These are phyloP conservation scores for Hanseniaspora mollemarum DNA, from an alignment of 805 yeast species.

Conservation along the genomic window DNA sequence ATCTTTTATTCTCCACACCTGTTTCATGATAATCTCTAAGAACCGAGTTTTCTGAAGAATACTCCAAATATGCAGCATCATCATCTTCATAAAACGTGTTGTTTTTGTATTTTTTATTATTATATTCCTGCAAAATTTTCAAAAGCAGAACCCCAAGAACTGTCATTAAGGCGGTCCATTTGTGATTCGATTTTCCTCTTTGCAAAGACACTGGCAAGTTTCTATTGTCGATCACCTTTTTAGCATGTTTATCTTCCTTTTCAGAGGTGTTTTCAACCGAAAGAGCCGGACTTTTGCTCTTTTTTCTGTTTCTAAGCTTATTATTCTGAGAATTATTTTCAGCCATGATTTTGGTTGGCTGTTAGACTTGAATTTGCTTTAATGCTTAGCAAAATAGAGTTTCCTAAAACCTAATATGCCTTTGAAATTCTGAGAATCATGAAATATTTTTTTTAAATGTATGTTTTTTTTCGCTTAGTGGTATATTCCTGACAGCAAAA, in stretches of 20 bases:
- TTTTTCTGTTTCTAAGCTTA: background rate
- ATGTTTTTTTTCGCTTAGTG: too few species aligned
- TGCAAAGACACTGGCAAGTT: slow-evolving; percentile 9
- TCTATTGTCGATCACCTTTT: background rate
- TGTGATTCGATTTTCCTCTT: slow-evolving; percentile 12
- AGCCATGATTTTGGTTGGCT: too few species aligned
- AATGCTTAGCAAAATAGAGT: too few species aligned
- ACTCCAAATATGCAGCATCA: background rate
- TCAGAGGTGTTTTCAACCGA: background rate
- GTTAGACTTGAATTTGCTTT: too few species aligned
- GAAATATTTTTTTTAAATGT: too few species aligned
- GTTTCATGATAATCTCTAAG: background rate
- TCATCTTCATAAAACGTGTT: background rate
- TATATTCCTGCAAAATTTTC: slow-evolving; percentile 7
- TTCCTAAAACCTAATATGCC: too few species aligned
- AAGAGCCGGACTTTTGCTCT: background rate
- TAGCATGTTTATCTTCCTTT: background rate
- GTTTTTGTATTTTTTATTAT: background rate
- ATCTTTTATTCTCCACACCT: background rate
- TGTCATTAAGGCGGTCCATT: slow-evolving; percentile 9
- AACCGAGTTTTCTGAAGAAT: background rate
- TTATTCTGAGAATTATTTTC: too few species aligned
- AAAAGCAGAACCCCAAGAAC: slow-evolving; percentile 9
- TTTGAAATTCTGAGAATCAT: too few species aligned
- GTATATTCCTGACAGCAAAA: too few species aligned